Evolutionary conservation across 1,284 basidiomycete species (phyloP), one percentile per base, ranked within the genome.

Genomic region (Cronartium quercuum): DNA sequence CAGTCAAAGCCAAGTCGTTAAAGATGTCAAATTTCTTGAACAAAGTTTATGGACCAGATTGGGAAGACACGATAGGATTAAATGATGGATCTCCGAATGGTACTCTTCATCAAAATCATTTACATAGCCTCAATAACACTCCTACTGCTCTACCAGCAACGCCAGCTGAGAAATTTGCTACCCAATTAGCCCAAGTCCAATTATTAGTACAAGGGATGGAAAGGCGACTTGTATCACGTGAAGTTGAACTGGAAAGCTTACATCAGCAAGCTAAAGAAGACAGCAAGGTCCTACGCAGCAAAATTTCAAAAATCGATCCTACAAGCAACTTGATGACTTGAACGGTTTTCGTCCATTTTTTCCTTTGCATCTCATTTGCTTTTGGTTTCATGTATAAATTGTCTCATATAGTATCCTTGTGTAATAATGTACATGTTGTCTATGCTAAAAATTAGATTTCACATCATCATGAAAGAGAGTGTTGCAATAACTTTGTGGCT

Each of bases 21-120:
- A 75, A 75, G 34, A 75, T 75, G 71, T 38, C 44, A 12, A 67
- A 66, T 29, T 34, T 75, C 18, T 55, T 75, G 10, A 7, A 41
- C 3, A 75, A 75, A 67, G 57, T 75, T 35, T 75, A 75, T 67
- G 71, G 71, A 41, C 57, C 71, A n/a, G 71, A 75, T 38, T 75
- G 71, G 71, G 71, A 75, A 38, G 71, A 75, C 1, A 67, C 71
- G 24, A 62, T 67, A 18, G 65, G 29, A 37, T 35, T 74, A 29
- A 64, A 74, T 38, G 68, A 71, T 1, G 18, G 24, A 40, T 64
- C 68, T 24, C 41, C 68, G 2, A 62, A 37, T 13, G 60, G 58
- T 1, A 40, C 60, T 21, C 21, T 55, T n/a, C 18, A 51, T n/a
- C 61, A 57, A 55, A 37, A 55, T 40, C 12, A 10, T 15, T 40